Base-by-base conservation (phyloP, 495 filamentous ascomycete genomes). In the Saxophila tyrrhenica region DNA sequence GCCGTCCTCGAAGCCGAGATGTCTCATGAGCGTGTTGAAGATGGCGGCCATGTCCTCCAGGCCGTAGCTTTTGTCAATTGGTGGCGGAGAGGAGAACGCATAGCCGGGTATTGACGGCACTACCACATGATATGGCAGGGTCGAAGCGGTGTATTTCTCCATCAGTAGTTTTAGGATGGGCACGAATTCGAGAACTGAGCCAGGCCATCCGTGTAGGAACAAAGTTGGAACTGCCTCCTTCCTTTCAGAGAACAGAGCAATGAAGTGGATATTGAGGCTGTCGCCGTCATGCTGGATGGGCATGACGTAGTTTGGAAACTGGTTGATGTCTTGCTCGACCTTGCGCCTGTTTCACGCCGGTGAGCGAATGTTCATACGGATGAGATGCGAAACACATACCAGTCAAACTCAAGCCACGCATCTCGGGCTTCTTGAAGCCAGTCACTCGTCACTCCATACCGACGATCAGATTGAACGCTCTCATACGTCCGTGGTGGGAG, bases 31-130 rank as follows among this genome's bases (percentile, higher is more conserved):
- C 29, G 73, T 64, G 64, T 86, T 64, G n/a, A 85, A 51, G 2
- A 82, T 60, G 15, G 69, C 67, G 9, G 75, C 65, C 0, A 70
- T 64, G 24, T 77, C 69, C 0, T 55, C 25, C 1, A 71, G 61
- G 15, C 32, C 64, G 52, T 77, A 78, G 51, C 84, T 69, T 7
- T 56, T 61, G 45, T 78, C 69, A 3, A 79, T 47, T 0, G 77
- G 74, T 15, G 74, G 72, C 0, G 71, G 65, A 8, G 72, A 73
- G 0, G 81, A 84, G 48, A 80, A 78, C 0, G 72, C 70, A 57
- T 78, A 88, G 5, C 80, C 83, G 0, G 82, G 79, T 2, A 85
- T 64, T 0, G 75, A 81, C 0, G 84, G 83, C 0, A 83, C 75
- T 52, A 87, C 73, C 51, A 87, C 56, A 54, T 86, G 82, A 62